These are phyloP conservation scores for Paraphaeosphaeria sporulosa DNA, from an alignment of 2,329 filamentous ascomycete species.

Conservation along the genomic window DNA sequence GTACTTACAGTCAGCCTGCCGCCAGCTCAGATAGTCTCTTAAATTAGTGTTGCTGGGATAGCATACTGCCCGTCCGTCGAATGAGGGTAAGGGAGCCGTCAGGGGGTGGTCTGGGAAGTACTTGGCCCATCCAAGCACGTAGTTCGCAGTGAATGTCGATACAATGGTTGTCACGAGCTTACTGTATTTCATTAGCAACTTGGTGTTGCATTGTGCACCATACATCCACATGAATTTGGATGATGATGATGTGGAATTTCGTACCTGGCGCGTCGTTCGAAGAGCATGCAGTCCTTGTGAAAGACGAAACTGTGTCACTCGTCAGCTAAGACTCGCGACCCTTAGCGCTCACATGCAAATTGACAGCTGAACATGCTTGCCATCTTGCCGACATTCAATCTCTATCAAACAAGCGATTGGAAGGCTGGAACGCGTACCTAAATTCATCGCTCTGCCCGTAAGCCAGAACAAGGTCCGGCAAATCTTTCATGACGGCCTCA, in stretches of 20 bases:
- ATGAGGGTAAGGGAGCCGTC: constrained; percentile 80
- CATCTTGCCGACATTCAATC: constrained; percentile 13
- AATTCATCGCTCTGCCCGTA: constrained; percentile 97
- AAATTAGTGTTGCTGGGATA: constrained; percentile 86
- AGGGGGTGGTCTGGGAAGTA: constrained; percentile 78
- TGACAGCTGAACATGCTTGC: background rate
- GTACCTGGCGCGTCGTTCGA: constrained; percentile 83
- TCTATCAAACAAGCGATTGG: constrained; percentile 23
- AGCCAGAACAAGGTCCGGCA: constrained; percentile 84
- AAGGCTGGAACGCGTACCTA: constrained; percentile 61
- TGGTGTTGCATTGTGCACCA: constrained; percentile 1
- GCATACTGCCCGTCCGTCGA: constrained; percentile 89
- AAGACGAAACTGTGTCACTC: constrained; percentile 78
- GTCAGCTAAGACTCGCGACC: constrained; percentile 31
- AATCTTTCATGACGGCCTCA: constrained; percentile 79
- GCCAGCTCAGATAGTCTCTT: constrained; percentile 95
- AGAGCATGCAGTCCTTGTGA: constrained; percentile 80
- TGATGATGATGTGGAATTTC: constrained; percentile 13
- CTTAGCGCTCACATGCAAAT: background rate
- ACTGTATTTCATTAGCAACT: constrained; percentile 56
- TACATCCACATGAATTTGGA: background rate
- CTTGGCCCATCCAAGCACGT: constrained; percentile 79
- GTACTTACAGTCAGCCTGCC: constrained; percentile 88
- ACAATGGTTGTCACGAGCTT: constrained; percentile 92
- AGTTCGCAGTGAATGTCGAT: constrained; percentile 92